phyloP scores from a whole-genome alignment of 2,329 filamentous ascomycete species.

The Venturia pyrina region DNA sequence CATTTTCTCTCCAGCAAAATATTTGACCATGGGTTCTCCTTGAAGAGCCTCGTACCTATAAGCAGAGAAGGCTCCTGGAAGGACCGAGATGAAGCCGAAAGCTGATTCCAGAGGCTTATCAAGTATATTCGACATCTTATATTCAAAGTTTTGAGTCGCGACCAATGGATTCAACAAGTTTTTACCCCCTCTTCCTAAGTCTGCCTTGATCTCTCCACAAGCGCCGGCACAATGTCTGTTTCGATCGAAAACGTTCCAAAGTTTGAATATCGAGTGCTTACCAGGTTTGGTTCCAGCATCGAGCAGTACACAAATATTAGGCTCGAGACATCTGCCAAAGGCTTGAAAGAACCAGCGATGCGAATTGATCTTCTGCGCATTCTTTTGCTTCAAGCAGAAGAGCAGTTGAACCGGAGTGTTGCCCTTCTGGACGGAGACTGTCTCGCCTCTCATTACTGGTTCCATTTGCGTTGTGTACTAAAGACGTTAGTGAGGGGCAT shows the following conservation, averaged over 20 bases:
- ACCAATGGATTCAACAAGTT: constrained; percentile 89
- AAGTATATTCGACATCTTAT: constrained; percentile 99
- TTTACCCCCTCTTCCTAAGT: constrained; percentile 71
- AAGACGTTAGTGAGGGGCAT: constrained; percentile 18
- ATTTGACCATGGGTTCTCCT: constrained; percentile 91
- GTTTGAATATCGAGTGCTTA: constrained; percentile 87
- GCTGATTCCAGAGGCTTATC: constrained; percentile 96
- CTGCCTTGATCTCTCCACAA: constrained; percentile 98
- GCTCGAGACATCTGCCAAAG: constrained; percentile 83
- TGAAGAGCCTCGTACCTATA: constrained; percentile 92
- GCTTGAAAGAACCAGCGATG: constrained; percentile 99
- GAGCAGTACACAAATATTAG: constrained; percentile 92
- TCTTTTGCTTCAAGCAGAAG: constrained; percentile 98
- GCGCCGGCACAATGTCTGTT: constrained; percentile 96
- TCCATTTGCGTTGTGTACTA: constrained; percentile 83
- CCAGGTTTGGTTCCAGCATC: constrained; percentile 95
- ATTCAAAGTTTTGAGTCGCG: constrained; percentile 97
- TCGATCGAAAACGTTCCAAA: constrained; percentile 97
- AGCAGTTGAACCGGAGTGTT: constrained; percentile 89
- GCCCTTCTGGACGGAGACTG: constrained; percentile 74
- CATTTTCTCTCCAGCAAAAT: constrained; percentile 94
- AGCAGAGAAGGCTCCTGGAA: constrained; percentile 93
- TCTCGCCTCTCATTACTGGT: constrained; percentile 77
- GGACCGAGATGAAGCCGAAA: constrained; percentile 93
- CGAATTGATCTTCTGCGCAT: constrained; percentile 99